phyloP scores from a whole-genome alignment of 1,139 yeast genomes.

The Blastobotrys persicus region DNA sequence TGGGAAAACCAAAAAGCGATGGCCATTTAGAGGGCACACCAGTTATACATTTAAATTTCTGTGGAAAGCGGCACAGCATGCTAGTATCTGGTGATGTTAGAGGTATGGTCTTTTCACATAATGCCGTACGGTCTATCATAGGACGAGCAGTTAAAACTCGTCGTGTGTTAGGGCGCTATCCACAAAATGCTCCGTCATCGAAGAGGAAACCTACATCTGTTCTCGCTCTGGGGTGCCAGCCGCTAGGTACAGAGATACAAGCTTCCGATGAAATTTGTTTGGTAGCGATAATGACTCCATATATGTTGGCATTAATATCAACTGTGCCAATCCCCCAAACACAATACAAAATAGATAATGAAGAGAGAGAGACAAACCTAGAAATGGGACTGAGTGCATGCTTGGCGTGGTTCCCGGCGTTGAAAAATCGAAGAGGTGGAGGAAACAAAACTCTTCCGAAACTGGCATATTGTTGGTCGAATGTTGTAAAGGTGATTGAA shows the following conservation, averaged over 20 bases:
- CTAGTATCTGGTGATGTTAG: slow-evolving; percentile 57
- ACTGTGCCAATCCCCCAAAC: slow-evolving; percentile 52
- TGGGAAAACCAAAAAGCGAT: slow-evolving; percentile 34
- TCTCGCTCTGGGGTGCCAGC: slow-evolving; percentile 48
- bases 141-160: slow-evolving; percentile 51
- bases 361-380: slow-evolving; percentile 42
- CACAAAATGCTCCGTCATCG: slow-evolving; percentile 18
- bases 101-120: slow-evolving; percentile 62
- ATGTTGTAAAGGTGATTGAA: slow-evolving; percentile 55
- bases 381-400: slow-evolving; percentile 46
- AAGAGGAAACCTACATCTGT: slow-evolving; percentile 35
- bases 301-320: slow-evolving; percentile 53
- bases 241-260: slow-evolving; percentile 52
- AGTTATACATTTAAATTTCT: slow-evolving; percentile 51
- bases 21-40: slow-evolving; percentile 55
- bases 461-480: slow-evolving; percentile 68
- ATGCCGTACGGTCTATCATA: slow-evolving; percentile 54
- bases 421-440: slow-evolving; percentile 20
- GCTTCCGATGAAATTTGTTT: slow-evolving; percentile 57
- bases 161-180: slow-evolving; percentile 53
- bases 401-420: slow-evolving; percentile 60
- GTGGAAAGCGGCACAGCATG: slow-evolving; percentile 56
- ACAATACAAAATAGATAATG: slow-evolving; percentile 50
- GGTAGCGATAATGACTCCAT: slow-evolving; percentile 58
- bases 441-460: slow-evolving; percentile 41